Conservation (phyloP, 768 basidiomycete genomes). For the Scleroderma citrinum region DNA sequence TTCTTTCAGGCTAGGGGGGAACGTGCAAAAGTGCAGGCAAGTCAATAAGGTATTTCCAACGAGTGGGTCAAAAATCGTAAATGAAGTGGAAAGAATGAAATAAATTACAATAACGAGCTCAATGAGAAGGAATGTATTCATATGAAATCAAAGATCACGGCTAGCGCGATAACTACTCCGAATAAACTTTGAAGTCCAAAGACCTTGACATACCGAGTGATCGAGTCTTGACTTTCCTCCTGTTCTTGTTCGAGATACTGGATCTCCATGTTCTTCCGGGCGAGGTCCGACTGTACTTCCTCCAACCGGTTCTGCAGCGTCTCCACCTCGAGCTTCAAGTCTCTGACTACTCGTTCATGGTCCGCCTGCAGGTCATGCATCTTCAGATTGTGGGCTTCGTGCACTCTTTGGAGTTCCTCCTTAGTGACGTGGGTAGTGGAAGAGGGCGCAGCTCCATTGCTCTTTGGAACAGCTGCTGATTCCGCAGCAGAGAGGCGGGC, state of each 20-base stretch:
- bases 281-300: constrained; percentile 55
- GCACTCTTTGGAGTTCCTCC: constrained; percentile 70
- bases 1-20: constrained; percentile 57
- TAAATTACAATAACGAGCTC: background rate
- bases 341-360: constrained; percentile 53
- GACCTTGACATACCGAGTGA: constrained; percentile 69
- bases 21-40: constrained; percentile 12
- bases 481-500: constrained; percentile 48
- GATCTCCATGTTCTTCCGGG: constrained; percentile 75
- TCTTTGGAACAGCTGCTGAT: constrained; percentile 43
- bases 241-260: constrained; percentile 73
- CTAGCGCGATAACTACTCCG: constrained; percentile 46
- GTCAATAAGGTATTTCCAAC: constrained; percentile 36
- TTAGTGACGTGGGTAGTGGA: constrained; percentile 49
- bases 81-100: background rate
- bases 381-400: constrained; percentile 83
- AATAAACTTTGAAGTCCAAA: constrained; percentile 55
- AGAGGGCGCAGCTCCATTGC: constrained; percentile 41
- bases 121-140: constrained; percentile 25
- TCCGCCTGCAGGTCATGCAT: constrained; percentile 66
- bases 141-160: constrained; percentile 48
- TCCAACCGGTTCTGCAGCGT: constrained; percentile 40
- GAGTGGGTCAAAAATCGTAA: constrained; percentile 6
- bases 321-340: constrained; percentile 53
- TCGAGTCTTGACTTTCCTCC: constrained; percentile 68